Evolutionary conservation across 495 filamentous ascomycete genomes (phyloP).

Genomic region (Hypoxylon lenormandii): DNA sequence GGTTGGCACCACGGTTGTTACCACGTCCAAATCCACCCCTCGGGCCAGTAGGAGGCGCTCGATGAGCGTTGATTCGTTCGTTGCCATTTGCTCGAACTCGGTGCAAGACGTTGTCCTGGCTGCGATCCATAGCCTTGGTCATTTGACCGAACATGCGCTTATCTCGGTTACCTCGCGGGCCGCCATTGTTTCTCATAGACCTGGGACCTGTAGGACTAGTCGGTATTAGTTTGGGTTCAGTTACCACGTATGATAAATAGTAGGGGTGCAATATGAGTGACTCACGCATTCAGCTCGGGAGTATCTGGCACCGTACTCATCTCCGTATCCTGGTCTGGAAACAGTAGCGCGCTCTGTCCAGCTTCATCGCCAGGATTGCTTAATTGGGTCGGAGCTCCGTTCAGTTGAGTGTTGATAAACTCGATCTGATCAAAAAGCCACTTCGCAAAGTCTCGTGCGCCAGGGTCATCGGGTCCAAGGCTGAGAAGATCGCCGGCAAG

Average conservation of each 20-base stretch:
- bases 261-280: conserved; percentile 23
- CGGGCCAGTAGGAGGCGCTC: conserved; percentile 79
- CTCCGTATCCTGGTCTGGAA: conserved; percentile 67
- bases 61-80: conserved; percentile 81
- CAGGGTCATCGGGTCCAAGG: conserved; percentile 82
- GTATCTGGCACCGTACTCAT: conserved; percentile 69
- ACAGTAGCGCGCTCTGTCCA: conserved; percentile 38
- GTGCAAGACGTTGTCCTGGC: conserved; percentile 78
- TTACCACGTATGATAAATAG: conserved; percentile 2
- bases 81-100: conserved; percentile 79
- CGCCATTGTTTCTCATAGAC: conserved; percentile 82
- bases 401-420: conserved; percentile 71
- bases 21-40: conserved; percentile 65
- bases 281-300: conserved; percentile 76
- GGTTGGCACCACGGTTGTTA: conserved; percentile 63
- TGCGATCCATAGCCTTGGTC: conserved; percentile 85
- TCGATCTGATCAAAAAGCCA: conserved; percentile 93
- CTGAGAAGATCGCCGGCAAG: conserved; percentile 88
- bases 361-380: conserved; percentile 26
- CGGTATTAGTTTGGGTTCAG: conserved; percentile 45
- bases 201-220: conserved; percentile 90
- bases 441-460: conserved; percentile 82
- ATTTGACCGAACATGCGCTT: conserved; percentile 89
- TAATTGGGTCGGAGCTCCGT: conserved; percentile 54
- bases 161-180: conserved; percentile 65